Evolutionary conservation across 2,329 filamentous ascomycete species (phyloP).

Genomic region (Penicillium sumatraense): DNA sequence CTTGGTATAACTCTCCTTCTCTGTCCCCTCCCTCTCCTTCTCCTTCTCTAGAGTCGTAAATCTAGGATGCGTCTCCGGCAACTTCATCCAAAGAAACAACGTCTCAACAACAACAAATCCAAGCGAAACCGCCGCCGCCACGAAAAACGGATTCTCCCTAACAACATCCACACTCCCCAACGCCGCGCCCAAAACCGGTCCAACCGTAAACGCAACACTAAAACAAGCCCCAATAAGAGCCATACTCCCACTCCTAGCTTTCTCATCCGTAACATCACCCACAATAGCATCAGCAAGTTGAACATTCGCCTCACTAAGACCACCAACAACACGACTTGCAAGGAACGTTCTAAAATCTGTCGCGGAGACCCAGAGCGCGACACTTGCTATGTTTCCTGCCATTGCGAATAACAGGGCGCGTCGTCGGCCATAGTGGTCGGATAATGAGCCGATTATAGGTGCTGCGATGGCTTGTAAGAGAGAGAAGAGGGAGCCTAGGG

Average conservation of each 20-base stretch:
- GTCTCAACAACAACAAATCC: constrained; percentile 86
- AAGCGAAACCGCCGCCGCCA: constrained; percentile 85
- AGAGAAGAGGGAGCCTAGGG: constrained; percentile 90
- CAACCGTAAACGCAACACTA: constrained; percentile 95
- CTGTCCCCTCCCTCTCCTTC: neutral
- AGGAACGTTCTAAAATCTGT: constrained; percentile 96
- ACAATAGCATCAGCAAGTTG: constrained; percentile 96
- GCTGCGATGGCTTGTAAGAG: constrained; percentile 91
- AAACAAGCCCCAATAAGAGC: constrained; percentile 96
- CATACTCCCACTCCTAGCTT: constrained; percentile 87
- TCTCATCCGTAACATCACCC: constrained; percentile 89
- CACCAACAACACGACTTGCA: constrained; percentile 88
- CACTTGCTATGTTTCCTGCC: constrained; percentile 88
- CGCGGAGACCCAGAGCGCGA: constrained; percentile 91
- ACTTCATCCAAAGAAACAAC: constrained; percentile 77
- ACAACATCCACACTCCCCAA: constrained; percentile 78
- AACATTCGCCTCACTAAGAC: constrained; percentile 93
- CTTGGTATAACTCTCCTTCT: too few relatives aligned
- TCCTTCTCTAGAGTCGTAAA: constrained; percentile 50
- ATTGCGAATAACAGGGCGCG: constrained; percentile 89
- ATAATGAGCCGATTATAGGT: constrained; percentile 85
- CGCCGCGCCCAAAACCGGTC: constrained; percentile 87
- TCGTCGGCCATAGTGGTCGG: constrained; percentile 84
- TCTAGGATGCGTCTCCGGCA: constrained; percentile 79
- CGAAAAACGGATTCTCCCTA: constrained; percentile 88